Evolutionary conservation across 108 stramenopile species (phyloP), one percentile per base, ranked within the genome.

Genomic region (Skeletonema costatum): DNA sequence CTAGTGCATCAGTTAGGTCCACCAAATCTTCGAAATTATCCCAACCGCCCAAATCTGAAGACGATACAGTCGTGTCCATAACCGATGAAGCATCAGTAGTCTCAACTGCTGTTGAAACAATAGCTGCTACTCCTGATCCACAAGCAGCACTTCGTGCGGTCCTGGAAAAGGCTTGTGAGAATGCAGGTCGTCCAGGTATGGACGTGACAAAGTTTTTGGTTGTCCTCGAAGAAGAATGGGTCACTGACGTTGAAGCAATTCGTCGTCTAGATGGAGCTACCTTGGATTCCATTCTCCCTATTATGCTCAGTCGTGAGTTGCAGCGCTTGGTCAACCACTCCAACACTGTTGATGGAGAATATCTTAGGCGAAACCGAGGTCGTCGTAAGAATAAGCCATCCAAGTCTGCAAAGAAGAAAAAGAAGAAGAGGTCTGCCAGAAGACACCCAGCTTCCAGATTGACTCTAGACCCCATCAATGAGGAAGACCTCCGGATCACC

Each of bases 191-290:
- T 16, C 17, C 36, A 39, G 82, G 73, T n/a, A 60, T 76, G 63
- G 82, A 83, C 63, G 73, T 83, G 11, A 73, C 76, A 14, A 35
- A 68, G 38, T 77, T 60, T 58, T 19, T 77, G 46, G 73, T 48
- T 17, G 66, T 68, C 29, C 51, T 83, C 42, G 76, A 71, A 74
- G 82, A 83, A 36, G 82, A 83, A 35, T 83, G 82, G 82, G 82
- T 83, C 31, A 83, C 82, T 58, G 82, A 83, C 39, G 82, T 83
- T 14, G 82, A 83, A 44, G 72, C 76, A 2, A 63, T 83, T 32
- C 61, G 82, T 16, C 76, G 82, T 50, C 62, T 83, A 32, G 82
- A 83, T 60, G 62, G 72, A 21, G 68, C 58, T n/a, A 73, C 76
- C 4, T 68, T 83, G 36, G 82, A 83, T 56, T 51, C 50, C 9